These are phyloP conservation scores for Fusarium compactum DNA, from an alignment of 2,329 filamentous ascomycete genomes.

Conservation along the genomic window DNA sequence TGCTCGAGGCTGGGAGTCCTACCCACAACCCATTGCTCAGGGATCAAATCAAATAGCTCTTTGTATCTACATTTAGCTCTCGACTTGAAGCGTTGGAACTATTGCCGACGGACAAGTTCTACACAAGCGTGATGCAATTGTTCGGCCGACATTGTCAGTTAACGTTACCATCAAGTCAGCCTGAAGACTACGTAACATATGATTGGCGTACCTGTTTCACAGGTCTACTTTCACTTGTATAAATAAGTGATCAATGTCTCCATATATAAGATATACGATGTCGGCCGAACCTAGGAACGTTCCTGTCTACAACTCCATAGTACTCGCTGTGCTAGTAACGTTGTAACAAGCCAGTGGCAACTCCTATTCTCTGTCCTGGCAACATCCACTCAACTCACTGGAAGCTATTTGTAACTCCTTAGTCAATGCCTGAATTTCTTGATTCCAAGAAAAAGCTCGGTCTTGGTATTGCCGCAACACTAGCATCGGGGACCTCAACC, in stretches of 20 bases:
- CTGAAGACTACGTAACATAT: not conserved
- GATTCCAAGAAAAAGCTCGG: not conserved
- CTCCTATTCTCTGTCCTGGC: too few species aligned
- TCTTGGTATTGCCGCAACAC: not conserved
- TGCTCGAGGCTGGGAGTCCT: accelerated
- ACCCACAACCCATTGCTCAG: not conserved
- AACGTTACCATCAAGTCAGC: not conserved
- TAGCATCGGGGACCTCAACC: not conserved
- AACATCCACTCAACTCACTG: not conserved
- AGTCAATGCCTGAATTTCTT: not conserved
- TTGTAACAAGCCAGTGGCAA: not conserved
- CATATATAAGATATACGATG: not conserved
- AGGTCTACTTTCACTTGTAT: not conserved
- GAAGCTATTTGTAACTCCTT: not conserved
- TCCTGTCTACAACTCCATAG: not conserved
- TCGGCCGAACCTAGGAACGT: not conserved
- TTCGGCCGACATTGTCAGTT: not conserved
- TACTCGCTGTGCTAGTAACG: not conserved
- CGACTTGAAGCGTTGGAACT: accelerated
- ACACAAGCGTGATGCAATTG: not conserved
- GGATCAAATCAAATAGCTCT: accelerated
- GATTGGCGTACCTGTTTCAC: not conserved
- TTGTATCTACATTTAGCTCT: accelerated
- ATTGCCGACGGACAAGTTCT: not conserved
- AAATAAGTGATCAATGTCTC: not conserved